phyloP scores from a whole-genome alignment of 2,329 filamentous ascomycete genomes.

The Calonectria pauciramosa region DNA sequence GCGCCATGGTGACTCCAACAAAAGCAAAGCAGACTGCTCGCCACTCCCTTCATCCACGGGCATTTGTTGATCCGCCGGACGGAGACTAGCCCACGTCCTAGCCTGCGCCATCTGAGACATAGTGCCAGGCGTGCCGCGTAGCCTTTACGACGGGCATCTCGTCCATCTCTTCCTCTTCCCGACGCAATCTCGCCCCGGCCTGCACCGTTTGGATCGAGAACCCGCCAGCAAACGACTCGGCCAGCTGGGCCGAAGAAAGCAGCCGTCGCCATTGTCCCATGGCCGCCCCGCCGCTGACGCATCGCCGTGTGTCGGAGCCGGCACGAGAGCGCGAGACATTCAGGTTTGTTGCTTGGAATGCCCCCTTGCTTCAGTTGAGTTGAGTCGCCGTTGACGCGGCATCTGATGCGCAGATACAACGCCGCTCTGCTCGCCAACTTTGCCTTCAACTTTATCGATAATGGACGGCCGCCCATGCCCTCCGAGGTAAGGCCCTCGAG shows the following conservation, averaged over 20 bases:
- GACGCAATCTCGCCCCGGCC: not conserved
- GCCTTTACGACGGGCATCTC: not conserved
- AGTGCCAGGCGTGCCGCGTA: not conserved
- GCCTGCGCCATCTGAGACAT: constrained; percentile 7
- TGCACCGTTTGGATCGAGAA: not conserved
- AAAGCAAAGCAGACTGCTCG: not conserved
- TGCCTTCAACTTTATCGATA: constrained; percentile 15
- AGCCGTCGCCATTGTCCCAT: not conserved
- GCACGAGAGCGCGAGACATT: constrained; percentile 25
- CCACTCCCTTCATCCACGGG: not conserved
- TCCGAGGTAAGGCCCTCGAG: constrained; percentile 43
- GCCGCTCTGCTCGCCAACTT: constrained; percentile 16
- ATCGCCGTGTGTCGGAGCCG: constrained; percentile 13
- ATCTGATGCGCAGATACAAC: not conserved
- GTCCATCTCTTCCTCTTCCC: not conserved
- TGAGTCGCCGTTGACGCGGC: not conserved
- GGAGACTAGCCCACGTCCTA: not conserved
- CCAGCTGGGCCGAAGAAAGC: not conserved
- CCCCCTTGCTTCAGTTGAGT: not conserved
- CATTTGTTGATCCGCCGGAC: constrained; percentile 12
- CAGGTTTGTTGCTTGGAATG: constrained; percentile 16
- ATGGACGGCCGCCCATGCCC: constrained; percentile 10
- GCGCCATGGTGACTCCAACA: not conserved
- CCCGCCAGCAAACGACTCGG: not conserved
- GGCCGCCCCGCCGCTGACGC: constrained; percentile 8